A percentile compares a stretch with the other conserved stretches of the same genome.
phyloP scores from a whole-genome alignment of 225 moss, liverwort and hornwort species.

The Marchantia paleacea region DNA sequence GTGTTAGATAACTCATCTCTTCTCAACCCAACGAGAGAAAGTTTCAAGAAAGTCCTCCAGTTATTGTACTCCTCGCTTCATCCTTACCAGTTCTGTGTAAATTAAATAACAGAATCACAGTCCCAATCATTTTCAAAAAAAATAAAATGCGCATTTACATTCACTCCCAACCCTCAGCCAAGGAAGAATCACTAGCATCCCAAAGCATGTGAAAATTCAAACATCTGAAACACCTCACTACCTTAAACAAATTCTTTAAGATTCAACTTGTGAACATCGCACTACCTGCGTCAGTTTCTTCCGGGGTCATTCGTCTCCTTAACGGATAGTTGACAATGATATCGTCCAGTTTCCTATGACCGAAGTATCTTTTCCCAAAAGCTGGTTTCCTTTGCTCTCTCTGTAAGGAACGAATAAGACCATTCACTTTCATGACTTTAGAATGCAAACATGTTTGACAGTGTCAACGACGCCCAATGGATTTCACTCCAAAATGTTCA shows the following conservation, averaged over 20 bases:
- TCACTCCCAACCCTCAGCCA: background rate
- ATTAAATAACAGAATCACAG: no score
- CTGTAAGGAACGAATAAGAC: constrained; percentile 32
- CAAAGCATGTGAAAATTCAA: background rate
- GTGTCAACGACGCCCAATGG: no score
- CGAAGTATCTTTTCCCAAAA: constrained; percentile 60
- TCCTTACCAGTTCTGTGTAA: no score
- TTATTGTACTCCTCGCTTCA: no score
- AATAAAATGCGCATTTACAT: no score
- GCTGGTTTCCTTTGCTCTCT: constrained; percentile 65
- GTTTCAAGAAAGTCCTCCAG: background rate
- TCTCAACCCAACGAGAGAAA: background rate
- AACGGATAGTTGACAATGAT: constrained; percentile 64
- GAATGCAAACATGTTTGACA: background rate
- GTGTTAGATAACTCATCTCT: background rate
- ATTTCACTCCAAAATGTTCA: background rate
- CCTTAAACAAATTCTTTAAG: background rate
- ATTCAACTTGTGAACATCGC: background rate
- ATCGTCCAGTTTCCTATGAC: constrained; percentile 55
- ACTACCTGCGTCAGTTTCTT: constrained; percentile 59
- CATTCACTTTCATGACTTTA: background rate
- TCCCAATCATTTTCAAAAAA: no score
- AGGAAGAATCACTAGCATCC: background rate
- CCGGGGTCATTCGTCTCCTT: constrained; percentile 43
- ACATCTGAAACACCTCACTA: background rate